These are phyloP conservation scores for Mycotypha africana DNA, from an alignment of 371 early-diverging fungal genomes.

Conservation along the genomic window DNA sequence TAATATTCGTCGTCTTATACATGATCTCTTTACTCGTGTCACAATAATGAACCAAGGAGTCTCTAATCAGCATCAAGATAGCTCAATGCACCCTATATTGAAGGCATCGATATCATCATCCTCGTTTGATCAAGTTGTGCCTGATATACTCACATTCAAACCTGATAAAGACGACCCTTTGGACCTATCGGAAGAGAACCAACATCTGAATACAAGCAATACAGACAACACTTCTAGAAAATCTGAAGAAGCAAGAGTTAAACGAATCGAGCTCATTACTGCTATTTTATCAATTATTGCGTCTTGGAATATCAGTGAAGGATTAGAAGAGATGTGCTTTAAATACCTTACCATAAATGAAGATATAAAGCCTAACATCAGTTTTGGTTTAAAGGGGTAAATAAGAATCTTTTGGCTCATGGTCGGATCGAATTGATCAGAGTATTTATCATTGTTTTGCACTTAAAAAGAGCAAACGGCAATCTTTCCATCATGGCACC, in stretches of 20 bases:
- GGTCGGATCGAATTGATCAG: background rate
- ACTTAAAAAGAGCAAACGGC: constrained; percentile 32
- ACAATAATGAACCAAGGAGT: constrained; percentile 1
- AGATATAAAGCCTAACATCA: constrained; percentile 20
- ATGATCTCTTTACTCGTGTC: constrained; percentile 23
- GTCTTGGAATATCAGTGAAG: constrained; percentile 50
- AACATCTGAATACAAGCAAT: too few species aligned
- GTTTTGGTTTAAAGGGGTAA: constrained; percentile 65
- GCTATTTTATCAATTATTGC: constrained; percentile 42
- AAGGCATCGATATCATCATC: constrained; percentile 28
- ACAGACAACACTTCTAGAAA: background rate
- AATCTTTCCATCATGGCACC: constrained; percentile 58
- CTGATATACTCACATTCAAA: constrained; percentile 23
- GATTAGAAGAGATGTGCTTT: constrained; percentile 31
- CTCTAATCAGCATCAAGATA: background rate
- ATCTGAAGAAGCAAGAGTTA: constrained; percentile 14
- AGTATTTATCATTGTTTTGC: background rate
- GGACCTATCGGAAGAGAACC: constrained; percentile 13
- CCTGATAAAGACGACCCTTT: constrained; percentile 36
- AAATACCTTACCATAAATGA: constrained; percentile 20
- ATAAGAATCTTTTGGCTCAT: background rate
- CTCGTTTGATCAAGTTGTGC: constrained; percentile 32
- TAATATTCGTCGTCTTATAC: constrained; percentile 37
- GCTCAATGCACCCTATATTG: constrained; percentile 8
- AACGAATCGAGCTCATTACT: constrained; percentile 26